Evolutionary conservation across 345 rosid species (phyloP), one percentile per base, ranked within the genome.

Genomic region (Populus euphratica): DNA sequence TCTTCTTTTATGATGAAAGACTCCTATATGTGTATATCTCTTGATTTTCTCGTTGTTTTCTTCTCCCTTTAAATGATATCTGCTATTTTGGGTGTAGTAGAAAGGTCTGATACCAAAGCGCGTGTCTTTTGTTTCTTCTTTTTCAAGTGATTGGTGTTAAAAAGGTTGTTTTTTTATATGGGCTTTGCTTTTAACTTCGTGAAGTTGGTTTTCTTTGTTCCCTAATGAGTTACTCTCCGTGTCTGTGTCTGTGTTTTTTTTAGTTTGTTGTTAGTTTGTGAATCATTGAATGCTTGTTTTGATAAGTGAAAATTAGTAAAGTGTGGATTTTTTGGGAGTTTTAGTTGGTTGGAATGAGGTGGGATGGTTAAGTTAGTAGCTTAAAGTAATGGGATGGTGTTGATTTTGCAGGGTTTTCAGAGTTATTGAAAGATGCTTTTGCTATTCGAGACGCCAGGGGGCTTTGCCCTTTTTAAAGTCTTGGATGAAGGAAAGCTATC

Each of bases 391-490:
- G 1, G 56, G 71, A 61, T 44, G 52, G 31, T 33, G 39, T 66
- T 49, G 43, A 25, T 18, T 59, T 44, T 69, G 74, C 70, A 74
- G 78, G 75, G 38, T 0, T 54, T 54, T 20, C 43, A 14, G 18
- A 69, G 67, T 21, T 17, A 38, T 70, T 76, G 41, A 80, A 81
- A 76, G 75, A 92, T 90, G 97, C 80, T 87, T 31, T 90, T 91
- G 41, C 64, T 92, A 72, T 89, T 92, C 43, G 93, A 89, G 84
- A 90, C 97, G 9, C 92, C 93, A 0, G 97, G 91, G 56, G 94
- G 98, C 47, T 90, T 88, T 72, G 92, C 90, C 70, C 89, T 90
- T 33, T 91, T 93, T 63, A 91, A 91, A 80, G 91, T 93, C 0
- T 68, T 86, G 73, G 87, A 91, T 80, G 97, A 88, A 82, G 90